A percentile compares a stretch with the other conserved stretches of the same genome.
These are phyloP conservation scores for Lentithecium fluviatile DNA, from an alignment of 495 filamentous ascomycete genomes.

Conservation along the genomic window DNA sequence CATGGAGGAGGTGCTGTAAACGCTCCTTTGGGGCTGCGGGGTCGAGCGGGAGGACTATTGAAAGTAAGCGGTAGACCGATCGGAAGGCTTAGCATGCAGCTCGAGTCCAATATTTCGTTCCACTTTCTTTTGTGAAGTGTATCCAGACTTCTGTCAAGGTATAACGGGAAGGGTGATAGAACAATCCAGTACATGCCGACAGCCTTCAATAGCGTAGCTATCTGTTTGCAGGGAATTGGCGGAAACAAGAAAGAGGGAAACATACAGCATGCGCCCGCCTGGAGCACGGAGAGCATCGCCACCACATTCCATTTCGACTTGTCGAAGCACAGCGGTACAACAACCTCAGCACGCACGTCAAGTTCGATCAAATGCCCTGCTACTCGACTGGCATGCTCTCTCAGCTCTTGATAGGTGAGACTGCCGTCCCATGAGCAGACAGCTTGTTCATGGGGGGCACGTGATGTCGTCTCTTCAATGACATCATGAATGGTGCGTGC, in stretches of 20 bases:
- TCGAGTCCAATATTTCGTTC: too few species aligned
- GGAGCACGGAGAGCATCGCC: constrained; percentile 43
- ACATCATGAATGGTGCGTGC: constrained; percentile 26
- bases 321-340: constrained; percentile 57
- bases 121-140: too few species aligned
- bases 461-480: constrained; percentile 11
- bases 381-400: constrained; percentile 7
- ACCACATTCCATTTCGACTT: constrained; percentile 50
- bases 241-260: too few species aligned
- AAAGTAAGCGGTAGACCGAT: constrained; percentile 37
- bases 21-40: constrained; percentile 56
- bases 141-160: too few species aligned
- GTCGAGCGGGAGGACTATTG: constrained; percentile 54
- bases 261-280: constrained; percentile 40
- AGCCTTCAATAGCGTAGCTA: too few species aligned
- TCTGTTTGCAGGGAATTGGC: too few species aligned
- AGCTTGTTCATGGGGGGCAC: constrained; percentile 20
- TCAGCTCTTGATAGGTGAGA: constrained; percentile 32
- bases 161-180: too few species aligned
- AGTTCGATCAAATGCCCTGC: constrained; percentile 22
- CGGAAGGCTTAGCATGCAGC: background rate
- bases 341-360: constrained; percentile 50
- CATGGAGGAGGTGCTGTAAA: constrained; percentile 54
- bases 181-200: too few species aligned
- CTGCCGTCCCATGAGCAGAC: constrained; percentile 33